These are phyloP conservation scores for Saraca asoca DNA, from an alignment of 331 rosid genomes.

Conservation along the genomic window DNA sequence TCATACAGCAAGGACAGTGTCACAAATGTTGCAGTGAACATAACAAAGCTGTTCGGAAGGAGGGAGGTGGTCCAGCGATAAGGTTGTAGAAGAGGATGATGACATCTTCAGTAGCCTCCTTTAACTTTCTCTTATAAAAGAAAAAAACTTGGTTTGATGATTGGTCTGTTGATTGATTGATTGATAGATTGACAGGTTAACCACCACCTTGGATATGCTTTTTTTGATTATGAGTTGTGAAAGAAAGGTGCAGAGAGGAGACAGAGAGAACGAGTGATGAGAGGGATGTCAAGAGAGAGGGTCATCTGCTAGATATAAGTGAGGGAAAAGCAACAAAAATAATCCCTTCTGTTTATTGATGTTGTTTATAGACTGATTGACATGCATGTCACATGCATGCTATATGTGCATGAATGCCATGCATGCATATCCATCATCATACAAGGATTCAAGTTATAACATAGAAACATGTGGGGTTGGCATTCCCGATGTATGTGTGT, in stretches of 20 bases:
- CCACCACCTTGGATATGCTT: conserved; percentile 97
- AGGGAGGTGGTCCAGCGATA: conserved; percentile 84
- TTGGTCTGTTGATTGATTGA: conserved; percentile 80
- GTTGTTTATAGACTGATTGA: conserved; percentile 40
- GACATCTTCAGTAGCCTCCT: conserved; percentile 54
- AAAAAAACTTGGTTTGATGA: conserved; percentile 51
- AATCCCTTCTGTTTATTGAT: conserved; percentile 33
- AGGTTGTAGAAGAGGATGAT: conserved; percentile 70
- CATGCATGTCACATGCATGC: conserved; percentile 12
- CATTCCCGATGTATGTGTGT: conserved; percentile 39
- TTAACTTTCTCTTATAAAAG: conserved; percentile 35
- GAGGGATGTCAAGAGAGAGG: conserved; percentile 31
- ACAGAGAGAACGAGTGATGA: conserved; percentile 42
- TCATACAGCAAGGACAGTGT: conserved; percentile 92
- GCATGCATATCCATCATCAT: conserved; percentile 20
- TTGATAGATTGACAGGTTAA: conserved; percentile 87
- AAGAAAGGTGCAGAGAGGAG: conserved; percentile 57
- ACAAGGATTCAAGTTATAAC: conserved; percentile 44
- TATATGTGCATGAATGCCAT: neutral
- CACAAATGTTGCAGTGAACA: conserved; percentile 94
- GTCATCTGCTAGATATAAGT: conserved; percentile 51
- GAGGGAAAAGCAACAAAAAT: conserved; percentile 24
- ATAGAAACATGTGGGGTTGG: conserved; percentile 43
- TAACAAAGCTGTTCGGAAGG: conserved; percentile 96
- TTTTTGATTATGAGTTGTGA: conserved; percentile 70